These are phyloP conservation scores for Kodamaea laetipori DNA, from an alignment of 805 yeast species.

Conservation along the genomic window DNA sequence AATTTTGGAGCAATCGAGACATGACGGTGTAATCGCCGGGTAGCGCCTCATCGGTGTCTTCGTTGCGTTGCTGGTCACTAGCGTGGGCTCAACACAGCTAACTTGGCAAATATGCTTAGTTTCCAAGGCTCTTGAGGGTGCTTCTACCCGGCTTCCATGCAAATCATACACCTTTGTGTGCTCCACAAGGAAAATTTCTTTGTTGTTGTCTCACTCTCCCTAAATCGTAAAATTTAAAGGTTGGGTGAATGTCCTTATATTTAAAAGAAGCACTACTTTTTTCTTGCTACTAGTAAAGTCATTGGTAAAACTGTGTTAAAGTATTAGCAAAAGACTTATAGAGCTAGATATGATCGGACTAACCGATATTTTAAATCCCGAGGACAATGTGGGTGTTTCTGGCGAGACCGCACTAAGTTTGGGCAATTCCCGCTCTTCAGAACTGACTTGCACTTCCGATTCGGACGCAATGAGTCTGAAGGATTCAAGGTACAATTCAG, in stretches of 20 bases:
- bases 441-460: background rate
- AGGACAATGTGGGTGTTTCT: slow-evolving; percentile 8
- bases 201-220: slow-evolving; percentile 16
- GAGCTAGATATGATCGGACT: slow-evolving; percentile 20
- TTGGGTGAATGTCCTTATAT: background rate
- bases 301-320: too few species aligned
- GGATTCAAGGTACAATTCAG: background rate
- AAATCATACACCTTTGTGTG: background rate
- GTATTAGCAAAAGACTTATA: background rate
- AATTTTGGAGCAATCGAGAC: too few species aligned
- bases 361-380: slow-evolving; percentile 21
- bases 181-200: slow-evolving; percentile 4
- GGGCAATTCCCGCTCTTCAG: too few species aligned
- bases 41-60: too few species aligned
- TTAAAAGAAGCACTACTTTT: slow-evolving; percentile 6
- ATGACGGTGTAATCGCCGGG: too few species aligned
- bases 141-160: too few species aligned
- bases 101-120: too few species aligned
- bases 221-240: slow-evolving; percentile 7
- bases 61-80: too few species aligned
- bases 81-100: too few species aligned
- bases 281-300: background rate
- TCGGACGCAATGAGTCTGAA: background rate
- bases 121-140: too few species aligned
- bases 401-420: too few species aligned